Conservation (phyloP, 148 eudicot genomes). For the Diospyros kaki region DNA sequence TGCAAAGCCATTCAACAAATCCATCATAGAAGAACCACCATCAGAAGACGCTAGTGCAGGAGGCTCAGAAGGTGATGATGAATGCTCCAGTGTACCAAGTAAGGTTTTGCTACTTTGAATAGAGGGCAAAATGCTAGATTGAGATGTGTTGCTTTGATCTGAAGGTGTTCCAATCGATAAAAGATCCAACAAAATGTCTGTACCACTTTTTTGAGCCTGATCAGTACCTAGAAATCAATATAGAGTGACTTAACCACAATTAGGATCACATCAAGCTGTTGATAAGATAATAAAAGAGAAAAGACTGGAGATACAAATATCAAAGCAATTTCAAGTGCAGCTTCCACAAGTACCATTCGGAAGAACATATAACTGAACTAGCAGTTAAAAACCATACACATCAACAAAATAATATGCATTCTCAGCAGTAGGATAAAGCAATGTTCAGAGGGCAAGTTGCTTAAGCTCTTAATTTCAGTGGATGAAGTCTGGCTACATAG, state of each 20-base stretch:
- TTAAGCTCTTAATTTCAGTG: constrained; percentile 3
- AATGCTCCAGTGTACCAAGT: constrained; percentile 31
- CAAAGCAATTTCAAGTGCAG: not conserved
- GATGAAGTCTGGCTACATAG: not conserved
- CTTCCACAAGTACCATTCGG: not conserved
- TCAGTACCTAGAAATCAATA: constrained; percentile 48
- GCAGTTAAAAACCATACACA: not conserved
- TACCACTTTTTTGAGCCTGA: constrained; percentile 63
- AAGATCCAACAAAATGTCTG: constrained; percentile 82
- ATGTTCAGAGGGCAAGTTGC: not conserved
- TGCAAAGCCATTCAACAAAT: constrained; percentile 76
- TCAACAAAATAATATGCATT: not conserved
- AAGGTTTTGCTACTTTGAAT: constrained; percentile 46
- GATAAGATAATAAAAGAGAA: not conserved
- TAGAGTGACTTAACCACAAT: not conserved
- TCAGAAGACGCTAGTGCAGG: constrained; percentile 42
- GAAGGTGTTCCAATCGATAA: constrained; percentile 79
- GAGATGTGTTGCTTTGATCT: constrained; percentile 44
- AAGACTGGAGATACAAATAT: not conserved
- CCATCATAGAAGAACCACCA: constrained; percentile 54
- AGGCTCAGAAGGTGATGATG: constrained; percentile 48
- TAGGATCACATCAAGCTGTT: not conserved
- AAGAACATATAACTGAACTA: not conserved
- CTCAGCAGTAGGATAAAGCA: not conserved
- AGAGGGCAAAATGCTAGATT: constrained; percentile 54